phyloP scores from a whole-genome alignment of 2,329 filamentous ascomycete species.

The Fusarium burgessii region DNA sequence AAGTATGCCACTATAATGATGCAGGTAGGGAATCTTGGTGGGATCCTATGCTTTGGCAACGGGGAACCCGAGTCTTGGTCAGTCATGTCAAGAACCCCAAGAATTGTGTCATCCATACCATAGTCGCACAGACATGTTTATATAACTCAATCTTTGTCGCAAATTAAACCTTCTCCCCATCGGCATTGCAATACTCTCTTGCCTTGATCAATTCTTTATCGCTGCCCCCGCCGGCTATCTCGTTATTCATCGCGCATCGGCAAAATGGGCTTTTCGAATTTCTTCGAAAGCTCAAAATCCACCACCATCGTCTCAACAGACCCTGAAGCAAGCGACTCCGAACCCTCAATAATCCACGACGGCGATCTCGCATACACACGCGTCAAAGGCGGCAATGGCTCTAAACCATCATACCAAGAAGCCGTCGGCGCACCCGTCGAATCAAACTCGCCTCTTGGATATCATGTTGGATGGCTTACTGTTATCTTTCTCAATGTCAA shows the following conservation, averaged over 20 bases:
- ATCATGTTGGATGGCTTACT: slow-evolving; percentile 66
- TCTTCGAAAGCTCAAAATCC: slow-evolving; percentile 22
- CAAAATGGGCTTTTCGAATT: slow-evolving; percentile 21
- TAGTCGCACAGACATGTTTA: slow-evolving; percentile 5
- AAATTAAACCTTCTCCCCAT: neutral
- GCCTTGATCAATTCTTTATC: neutral
- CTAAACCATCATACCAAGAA: slow-evolving; percentile 67
- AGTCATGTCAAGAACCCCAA: neutral
- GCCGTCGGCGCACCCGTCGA: slow-evolving; percentile 72
- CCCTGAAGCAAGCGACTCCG: slow-evolving; percentile 29
- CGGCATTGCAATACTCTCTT: neutral
- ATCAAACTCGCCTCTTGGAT: slow-evolving; percentile 67
- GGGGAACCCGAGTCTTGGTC: neutral
- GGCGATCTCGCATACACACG: slow-evolving; percentile 37
- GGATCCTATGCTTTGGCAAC: neutral
- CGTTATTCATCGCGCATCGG: neutral
- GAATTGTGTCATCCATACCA: slow-evolving; percentile 26
- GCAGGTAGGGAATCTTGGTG: neutral
- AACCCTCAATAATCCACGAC: slow-evolving; percentile 34
- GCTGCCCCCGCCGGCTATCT: too few relatives aligned
- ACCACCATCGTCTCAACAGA: slow-evolving; percentile 4
- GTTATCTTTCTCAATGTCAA: slow-evolving; percentile 71
- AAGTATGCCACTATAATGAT: neutral
- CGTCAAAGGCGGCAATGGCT: slow-evolving; percentile 60
- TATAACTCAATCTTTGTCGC: neutral